Evolutionary conservation across 345 rosid species (phyloP).

Genomic region (Linum usitatissimum): DNA sequence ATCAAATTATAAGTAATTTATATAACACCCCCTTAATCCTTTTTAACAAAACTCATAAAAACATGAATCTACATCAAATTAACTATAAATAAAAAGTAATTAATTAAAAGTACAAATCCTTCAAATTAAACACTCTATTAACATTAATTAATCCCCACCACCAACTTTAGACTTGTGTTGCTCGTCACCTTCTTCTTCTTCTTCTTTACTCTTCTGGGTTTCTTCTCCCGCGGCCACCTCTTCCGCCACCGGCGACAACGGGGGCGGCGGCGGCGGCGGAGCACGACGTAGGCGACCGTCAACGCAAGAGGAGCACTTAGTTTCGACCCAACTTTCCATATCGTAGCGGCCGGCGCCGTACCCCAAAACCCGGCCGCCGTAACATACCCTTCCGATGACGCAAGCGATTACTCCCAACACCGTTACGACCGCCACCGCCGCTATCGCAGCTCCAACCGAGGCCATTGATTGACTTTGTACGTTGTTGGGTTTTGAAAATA

Average conservation of each 20-base stretch:
- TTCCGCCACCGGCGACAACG: conserved; percentile 18
- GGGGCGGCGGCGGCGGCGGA: conserved; percentile 18
- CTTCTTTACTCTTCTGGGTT: conserved; percentile 10
- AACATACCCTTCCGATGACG: conserved; percentile 52
- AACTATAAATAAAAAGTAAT: too few relatives aligned
- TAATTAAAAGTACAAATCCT: too few relatives aligned
- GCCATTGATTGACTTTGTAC: conserved; percentile 18
- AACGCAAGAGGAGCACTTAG: conserved; percentile 54
- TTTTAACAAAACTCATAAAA: too few relatives aligned
- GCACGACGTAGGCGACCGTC: conserved; percentile 38
- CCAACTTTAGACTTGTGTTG: background rate
- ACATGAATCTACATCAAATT: too few relatives aligned
- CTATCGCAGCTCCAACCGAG: conserved; percentile 54
- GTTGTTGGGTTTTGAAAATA: too few relatives aligned
- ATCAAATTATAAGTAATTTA: too few relatives aligned
- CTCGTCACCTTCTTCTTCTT: conserved; percentile 11
- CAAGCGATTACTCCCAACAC: conserved; percentile 51
- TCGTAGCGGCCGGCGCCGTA: conserved; percentile 33
- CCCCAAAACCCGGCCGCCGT: conserved; percentile 47
- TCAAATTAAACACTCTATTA: too few relatives aligned
- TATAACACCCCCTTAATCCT: too few relatives aligned
- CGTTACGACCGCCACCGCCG: conserved; percentile 49
- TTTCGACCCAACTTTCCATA: conserved; percentile 59
- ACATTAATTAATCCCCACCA: too few relatives aligned
- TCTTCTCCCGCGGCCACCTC: conserved; percentile 17